Conservation (phyloP, 1,284 basidiomycete species). For the Heliocybe sulcata region DNA sequence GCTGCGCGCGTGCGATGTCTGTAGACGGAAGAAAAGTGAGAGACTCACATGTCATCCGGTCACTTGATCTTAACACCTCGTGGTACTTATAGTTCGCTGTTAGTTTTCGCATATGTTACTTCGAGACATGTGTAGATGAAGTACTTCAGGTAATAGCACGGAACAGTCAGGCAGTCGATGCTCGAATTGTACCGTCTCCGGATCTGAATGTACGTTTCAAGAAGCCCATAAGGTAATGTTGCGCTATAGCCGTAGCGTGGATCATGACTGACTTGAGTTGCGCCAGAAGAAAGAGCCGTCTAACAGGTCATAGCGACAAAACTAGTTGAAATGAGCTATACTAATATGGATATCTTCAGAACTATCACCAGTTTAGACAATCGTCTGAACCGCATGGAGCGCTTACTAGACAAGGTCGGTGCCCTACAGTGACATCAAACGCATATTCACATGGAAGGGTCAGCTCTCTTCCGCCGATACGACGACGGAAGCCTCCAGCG, state of each 20-base stretch:
- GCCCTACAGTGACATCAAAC: background rate
- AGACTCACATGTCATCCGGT: background rate
- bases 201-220: conserved; percentile 71
- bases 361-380: conserved; percentile 70
- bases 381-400: conserved; percentile 67
- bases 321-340: background rate
- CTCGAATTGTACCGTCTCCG: conserved; percentile 73
- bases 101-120: conserved; percentile 16
- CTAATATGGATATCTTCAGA: conserved; percentile 20
- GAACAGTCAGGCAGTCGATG: conserved; percentile 64
- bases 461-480: background rate
- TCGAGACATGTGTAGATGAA: background rate
- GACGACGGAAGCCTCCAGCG: background rate
- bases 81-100: conserved; percentile 53
- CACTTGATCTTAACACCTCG: background rate
- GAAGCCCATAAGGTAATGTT: conserved; percentile 57
- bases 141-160: conserved; percentile 43
- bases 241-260: background rate
- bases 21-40: conserved; percentile 70
- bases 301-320: conserved; percentile 49
- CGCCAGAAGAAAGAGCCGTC: conserved; percentile 69
- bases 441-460: background rate
- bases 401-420: conserved; percentile 50
- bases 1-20: conserved; percentile 70
- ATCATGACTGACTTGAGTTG: background rate